phyloP scores from a whole-genome alignment of 108 stramenopile genomes.

The Aurantiochytrium sp. region DNA sequence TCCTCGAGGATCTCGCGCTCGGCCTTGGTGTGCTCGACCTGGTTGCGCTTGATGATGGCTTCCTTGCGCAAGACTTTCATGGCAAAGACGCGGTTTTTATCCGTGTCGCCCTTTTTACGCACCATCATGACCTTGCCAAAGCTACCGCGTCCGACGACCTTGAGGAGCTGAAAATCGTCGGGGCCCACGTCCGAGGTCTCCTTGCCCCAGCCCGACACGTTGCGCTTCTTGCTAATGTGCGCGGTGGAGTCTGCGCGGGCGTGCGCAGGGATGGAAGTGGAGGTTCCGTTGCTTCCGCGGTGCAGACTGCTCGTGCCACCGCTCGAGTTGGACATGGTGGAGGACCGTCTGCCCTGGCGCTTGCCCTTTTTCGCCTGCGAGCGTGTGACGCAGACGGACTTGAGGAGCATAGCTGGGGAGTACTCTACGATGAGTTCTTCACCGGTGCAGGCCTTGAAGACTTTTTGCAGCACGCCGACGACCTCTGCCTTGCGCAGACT shows the following conservation, averaged over 20 bases:
- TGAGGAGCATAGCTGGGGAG: neutral
- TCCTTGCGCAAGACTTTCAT: constrained; percentile 89
- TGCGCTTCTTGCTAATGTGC: neutral
- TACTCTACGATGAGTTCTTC: constrained; percentile 11
- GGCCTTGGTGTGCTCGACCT: constrained; percentile 95
- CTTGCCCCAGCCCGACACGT: constrained; percentile 3
- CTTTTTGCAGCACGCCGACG: neutral
- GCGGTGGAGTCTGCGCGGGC: neutral
- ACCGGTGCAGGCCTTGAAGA: neutral
- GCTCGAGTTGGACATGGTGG: constrained; percentile 14
- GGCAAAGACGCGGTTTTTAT: constrained; percentile 70
- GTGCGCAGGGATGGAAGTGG: neutral
- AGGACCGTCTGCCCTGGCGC: neutral
- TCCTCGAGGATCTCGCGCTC: constrained; percentile 91
- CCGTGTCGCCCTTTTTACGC: constrained; percentile 48
- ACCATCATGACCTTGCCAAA: constrained; percentile 87
- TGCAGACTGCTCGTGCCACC: neutral
- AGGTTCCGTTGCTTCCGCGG: neutral
- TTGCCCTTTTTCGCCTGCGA: constrained; percentile 22
- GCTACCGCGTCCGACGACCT: constrained; percentile 82
- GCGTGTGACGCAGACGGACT: constrained; percentile 21
- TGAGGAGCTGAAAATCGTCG: constrained; percentile 22
- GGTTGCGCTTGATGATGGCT: constrained; percentile 90
- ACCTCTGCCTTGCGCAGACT: neutral
- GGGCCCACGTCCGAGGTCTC: constrained; percentile 13